Percentiles rank a stretch among this genome's conserved stretches.
phyloP scores from a whole-genome alignment of 2,329 filamentous ascomycete genomes.

The Alternaria rosae region DNA sequence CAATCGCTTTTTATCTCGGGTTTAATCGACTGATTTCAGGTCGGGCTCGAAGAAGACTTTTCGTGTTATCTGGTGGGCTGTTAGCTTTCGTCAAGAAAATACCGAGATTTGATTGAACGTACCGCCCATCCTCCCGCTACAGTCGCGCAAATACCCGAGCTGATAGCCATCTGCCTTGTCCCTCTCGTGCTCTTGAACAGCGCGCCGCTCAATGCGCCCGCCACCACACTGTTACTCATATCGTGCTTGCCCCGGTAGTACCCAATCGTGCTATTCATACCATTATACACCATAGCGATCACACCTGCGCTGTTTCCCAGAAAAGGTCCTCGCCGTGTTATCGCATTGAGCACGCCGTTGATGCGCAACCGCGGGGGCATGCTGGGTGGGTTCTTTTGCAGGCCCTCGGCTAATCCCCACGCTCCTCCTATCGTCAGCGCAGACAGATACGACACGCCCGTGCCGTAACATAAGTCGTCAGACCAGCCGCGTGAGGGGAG shows the following conservation, averaged over 20 bases:
- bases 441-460: conserved; percentile 91
- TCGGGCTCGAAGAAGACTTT: conserved; percentile 39
- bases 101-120: conserved; percentile 11
- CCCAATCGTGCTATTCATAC: conserved; percentile 57
- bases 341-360: conserved; percentile 92
- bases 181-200: conserved; percentile 97
- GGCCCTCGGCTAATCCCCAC: conserved; percentile 91
- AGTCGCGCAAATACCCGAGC: conserved; percentile 84
- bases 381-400: conserved; percentile 74
- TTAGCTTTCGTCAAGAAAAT: not conserved
- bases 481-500: conserved; percentile 96
- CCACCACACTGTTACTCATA: conserved; percentile 83
- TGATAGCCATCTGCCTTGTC: conserved; percentile 90
- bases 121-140: conserved; percentile 91
- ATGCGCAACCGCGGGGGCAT: conserved; percentile 87
- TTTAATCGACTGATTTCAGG: conserved; percentile 8
- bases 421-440: conserved; percentile 84
- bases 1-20: not conserved
- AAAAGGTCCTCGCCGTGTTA: conserved; percentile 92
- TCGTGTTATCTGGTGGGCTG: conserved; percentile 29
- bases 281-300: conserved; percentile 95
- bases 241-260: conserved; percentile 62
- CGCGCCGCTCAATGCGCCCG: conserved; percentile 88
- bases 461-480: conserved; percentile 97
- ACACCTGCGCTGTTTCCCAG: conserved; percentile 95